Percentiles rank a stretch among this genome's conserved stretches.
These are phyloP conservation scores for Arthroderma sp. DNA, from an alignment of 2,329 filamentous ascomycete species.

Conservation along the genomic window DNA sequence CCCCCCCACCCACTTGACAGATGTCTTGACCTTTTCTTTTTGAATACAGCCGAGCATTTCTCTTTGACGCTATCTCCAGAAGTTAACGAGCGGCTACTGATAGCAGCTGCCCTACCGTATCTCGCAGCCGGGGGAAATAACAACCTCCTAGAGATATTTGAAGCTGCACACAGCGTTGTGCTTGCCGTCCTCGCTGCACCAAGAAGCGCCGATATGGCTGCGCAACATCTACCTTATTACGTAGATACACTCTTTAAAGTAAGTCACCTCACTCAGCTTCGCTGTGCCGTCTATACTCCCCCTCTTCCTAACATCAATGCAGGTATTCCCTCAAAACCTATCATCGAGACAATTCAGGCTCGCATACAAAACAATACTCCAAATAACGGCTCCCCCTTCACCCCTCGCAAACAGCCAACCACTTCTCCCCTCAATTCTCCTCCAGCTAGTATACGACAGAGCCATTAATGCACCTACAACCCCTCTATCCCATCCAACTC, in stretches of 20 bases:
- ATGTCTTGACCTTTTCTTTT: constrained; percentile 72
- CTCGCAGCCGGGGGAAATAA: constrained; percentile 48
- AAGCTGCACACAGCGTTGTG: constrained; percentile 72
- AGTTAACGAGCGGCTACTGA: constrained; percentile 57
- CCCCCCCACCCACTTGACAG: constrained; percentile 54
- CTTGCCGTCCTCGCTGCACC: constrained; percentile 70
- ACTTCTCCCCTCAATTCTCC: constrained; percentile 61
- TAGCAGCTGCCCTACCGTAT: constrained; percentile 62
- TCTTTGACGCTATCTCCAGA: constrained; percentile 53
- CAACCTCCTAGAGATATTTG: constrained; percentile 59
- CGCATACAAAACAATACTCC: constrained; percentile 73
- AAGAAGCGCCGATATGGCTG: constrained; percentile 57
- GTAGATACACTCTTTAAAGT: constrained; percentile 62
- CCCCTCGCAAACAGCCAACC: constrained; percentile 59
- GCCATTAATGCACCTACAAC: constrained; percentile 42
- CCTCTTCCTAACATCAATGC: constrained; percentile 1
- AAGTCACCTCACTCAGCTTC: constrained; percentile 10
- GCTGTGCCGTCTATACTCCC: not conserved
- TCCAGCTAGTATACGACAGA: constrained; percentile 63
- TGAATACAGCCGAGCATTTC: constrained; percentile 76
- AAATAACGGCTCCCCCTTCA: constrained; percentile 68
- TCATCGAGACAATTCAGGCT: constrained; percentile 77
- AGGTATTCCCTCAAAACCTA: constrained; percentile 63
- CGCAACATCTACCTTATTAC: constrained; percentile 66
- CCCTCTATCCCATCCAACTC: constrained; percentile 26